Conservation (phyloP, 495 filamentous ascomycete species). For the Hyaloscypha variabilis region DNA sequence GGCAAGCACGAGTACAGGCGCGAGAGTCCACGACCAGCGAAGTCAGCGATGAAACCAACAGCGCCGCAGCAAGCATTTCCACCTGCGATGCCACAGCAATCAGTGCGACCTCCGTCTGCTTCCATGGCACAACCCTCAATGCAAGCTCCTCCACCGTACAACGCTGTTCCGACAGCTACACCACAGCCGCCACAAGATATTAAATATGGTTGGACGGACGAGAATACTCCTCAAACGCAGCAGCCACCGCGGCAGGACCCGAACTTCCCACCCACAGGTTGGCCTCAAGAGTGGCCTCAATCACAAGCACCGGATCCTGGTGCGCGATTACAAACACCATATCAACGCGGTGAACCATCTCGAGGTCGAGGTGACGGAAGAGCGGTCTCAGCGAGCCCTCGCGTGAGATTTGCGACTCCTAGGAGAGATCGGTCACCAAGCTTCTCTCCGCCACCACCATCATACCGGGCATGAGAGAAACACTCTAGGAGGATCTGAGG, state of each 20-base stretch:
- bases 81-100: neutral
- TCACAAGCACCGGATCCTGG: constrained; percentile 15
- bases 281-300: constrained; percentile 28
- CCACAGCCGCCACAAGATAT: constrained; percentile 22
- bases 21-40: constrained; percentile 11
- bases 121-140: neutral
- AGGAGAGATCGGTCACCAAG: constrained; percentile 6
- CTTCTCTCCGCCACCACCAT: constrained; percentile 18
- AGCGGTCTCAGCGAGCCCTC: constrained; percentile 5
- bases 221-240: neutral
- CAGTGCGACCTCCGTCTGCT: neutral
- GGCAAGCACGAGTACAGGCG: constrained; percentile 21
- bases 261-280: constrained; percentile 24
- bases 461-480: constrained; percentile 11
- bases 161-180: constrained; percentile 6
- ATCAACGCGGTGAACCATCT: constrained; percentile 5
- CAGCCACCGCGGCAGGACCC: constrained; percentile 13
- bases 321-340: neutral
- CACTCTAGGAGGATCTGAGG: neutral
- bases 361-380: constrained; percentile 13
- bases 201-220: constrained; percentile 28
- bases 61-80: neutral
- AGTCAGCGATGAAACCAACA: neutral
- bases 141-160: constrained; percentile 8
- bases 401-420: constrained; percentile 24